Conservation (phyloP, 169 alveolate genomes). For the Amoebophrya sp. region DNA sequence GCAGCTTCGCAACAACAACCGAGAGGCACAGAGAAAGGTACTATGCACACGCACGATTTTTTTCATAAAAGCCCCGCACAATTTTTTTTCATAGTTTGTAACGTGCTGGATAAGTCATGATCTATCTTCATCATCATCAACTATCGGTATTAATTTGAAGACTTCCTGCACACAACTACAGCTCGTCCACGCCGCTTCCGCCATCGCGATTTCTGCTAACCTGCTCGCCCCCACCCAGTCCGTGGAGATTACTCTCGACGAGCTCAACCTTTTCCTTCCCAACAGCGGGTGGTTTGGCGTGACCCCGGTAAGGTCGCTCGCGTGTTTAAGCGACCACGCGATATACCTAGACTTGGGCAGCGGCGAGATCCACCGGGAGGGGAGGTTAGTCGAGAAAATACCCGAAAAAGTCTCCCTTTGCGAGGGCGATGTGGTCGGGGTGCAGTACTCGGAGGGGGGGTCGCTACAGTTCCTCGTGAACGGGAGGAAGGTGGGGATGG, state of each 20-base stretch:
- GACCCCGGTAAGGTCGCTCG: neutral
- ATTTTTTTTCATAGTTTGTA: too few relatives aligned
- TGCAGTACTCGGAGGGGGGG: neutral
- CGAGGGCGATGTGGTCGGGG: neutral
- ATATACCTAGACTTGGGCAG: neutral
- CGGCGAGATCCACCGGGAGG: neutral
- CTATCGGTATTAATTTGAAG: too few relatives aligned
- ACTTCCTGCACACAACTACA: too few relatives aligned
- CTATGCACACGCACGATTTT: too few relatives aligned
- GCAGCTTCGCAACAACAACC: neutral
- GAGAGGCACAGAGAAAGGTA: neutral
- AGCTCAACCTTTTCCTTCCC: neutral
- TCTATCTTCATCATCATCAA: too few relatives aligned
- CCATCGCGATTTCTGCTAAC: neutral
- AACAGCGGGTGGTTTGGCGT: neutral
- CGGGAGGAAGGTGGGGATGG: neutral
- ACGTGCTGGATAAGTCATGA: too few relatives aligned
- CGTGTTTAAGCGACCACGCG: neutral
- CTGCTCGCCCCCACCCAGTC: neutral
- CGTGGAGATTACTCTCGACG: neutral
- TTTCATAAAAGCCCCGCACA: too few relatives aligned
- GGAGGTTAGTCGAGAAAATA: neutral
- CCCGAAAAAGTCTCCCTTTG: neutral
- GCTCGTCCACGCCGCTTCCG: neutral
- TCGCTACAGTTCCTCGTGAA: neutral